phyloP scores from a whole-genome alignment of 805 yeast species.

The Blastobotrys chiropterorum region DNA sequence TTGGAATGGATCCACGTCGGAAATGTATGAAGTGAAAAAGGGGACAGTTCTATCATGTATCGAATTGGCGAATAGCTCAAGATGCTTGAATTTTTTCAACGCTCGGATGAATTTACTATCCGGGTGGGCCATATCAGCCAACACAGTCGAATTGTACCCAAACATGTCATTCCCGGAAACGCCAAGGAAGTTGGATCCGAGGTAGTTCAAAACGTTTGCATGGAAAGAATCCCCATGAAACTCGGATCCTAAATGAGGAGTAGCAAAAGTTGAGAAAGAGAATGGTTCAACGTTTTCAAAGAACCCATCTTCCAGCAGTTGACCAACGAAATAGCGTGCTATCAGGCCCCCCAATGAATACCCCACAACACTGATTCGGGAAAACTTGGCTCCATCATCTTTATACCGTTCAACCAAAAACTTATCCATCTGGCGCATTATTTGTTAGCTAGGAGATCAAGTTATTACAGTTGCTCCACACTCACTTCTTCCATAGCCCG shows the following conservation, averaged over 20 bases:
- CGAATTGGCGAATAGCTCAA: conserved; percentile 64
- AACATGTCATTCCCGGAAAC: conserved; percentile 73
- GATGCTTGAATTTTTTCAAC: conserved; percentile 48
- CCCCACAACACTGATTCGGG: conserved; percentile 68
- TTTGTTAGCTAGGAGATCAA: no score
- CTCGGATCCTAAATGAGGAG: conserved; percentile 67
- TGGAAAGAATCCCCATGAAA: conserved; percentile 37
- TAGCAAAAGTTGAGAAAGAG: conserved; percentile 61
- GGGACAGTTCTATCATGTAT: conserved; percentile 83
- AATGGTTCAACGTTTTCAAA: conserved; percentile 57
- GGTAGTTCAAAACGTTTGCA: conserved; percentile 38
- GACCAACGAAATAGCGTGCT: conserved; percentile 71
- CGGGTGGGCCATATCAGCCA: conserved; percentile 51
- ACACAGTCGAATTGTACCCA: conserved; percentile 39
- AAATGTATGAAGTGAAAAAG: conserved; percentile 75
- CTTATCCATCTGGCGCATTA: conserved; percentile 40
- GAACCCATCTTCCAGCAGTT: conserved; percentile 44
- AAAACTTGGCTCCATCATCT: conserved; percentile 39
- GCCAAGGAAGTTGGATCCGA: conserved; percentile 55
- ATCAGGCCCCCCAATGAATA: conserved; percentile 89
- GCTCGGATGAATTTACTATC: conserved; percentile 45
- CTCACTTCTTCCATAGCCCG: conserved; percentile 68
- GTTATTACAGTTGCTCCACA: no score
- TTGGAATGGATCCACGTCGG: conserved; percentile 69
- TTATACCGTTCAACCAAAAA: conserved; percentile 28